phyloP scores from a whole-genome alignment of 129 eudicot genomes.

The Chrysanthemum lavandulifolium region DNA sequence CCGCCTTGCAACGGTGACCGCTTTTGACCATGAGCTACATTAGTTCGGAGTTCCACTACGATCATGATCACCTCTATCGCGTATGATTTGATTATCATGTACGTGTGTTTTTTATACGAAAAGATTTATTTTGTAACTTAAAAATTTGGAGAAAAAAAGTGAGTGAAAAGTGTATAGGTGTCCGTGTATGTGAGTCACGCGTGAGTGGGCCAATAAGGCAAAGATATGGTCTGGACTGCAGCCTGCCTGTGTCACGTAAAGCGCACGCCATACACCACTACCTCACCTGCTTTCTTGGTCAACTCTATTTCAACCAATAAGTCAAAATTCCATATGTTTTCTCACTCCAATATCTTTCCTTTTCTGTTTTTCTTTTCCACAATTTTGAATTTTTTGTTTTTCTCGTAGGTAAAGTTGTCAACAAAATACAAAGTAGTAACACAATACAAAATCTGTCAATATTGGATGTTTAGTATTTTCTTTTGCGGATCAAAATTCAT shows the following conservation, averaged over 20 bases:
- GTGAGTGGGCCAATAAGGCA: conserved; percentile 28
- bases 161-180: conserved; percentile 17
- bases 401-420: background rate
- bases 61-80: no score
- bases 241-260: conserved; percentile 33
- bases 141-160: background rate
- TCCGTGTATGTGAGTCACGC: conserved; percentile 30
- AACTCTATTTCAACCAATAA: conserved; percentile 24
- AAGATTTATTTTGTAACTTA: background rate
- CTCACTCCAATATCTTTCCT: conserved; percentile 10
- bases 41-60: no score
- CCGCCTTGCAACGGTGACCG: no score
- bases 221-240: conserved; percentile 36
- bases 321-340: conserved; percentile 22
- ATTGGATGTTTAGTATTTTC: background rate
- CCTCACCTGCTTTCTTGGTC: conserved; percentile 9
- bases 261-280: conserved; percentile 43
- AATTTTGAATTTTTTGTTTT: background rate
- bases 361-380: background rate
- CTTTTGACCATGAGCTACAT: no score
- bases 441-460: background rate
- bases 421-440: no score
- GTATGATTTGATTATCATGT: no score
- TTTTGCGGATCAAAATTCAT: background rate
- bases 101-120: no score